A percentile compares a stretch with the other conserved stretches of the same genome.
These are phyloP conservation scores for Orbilia ellipsospora DNA, from an alignment of 2,329 filamentous ascomycete genomes.

Conservation along the genomic window DNA sequence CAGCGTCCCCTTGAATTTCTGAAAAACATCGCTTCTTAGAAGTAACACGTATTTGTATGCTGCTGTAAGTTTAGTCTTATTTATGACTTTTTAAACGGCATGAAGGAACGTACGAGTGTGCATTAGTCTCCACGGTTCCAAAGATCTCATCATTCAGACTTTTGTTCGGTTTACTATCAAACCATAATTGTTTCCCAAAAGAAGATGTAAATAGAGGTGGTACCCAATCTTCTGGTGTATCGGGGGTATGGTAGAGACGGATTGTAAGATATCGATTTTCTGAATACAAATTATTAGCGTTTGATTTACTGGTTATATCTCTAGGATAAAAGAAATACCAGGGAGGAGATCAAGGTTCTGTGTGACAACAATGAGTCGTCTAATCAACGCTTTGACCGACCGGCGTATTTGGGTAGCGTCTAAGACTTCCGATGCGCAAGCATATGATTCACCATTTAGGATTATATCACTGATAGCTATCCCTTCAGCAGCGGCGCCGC, in stretches of 20 bases:
- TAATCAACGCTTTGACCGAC: constrained; percentile 57
- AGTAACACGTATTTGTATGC: constrained; percentile 33
- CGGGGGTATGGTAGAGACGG: constrained; percentile 58
- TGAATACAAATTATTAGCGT: constrained; percentile 35
- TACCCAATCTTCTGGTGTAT: constrained; percentile 58
- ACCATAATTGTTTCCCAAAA: constrained; percentile 47
- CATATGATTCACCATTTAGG: constrained; percentile 12
- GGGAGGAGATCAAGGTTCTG: constrained; percentile 58
- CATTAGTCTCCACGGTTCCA: constrained; percentile 57
- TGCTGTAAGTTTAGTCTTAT: constrained; percentile 4
- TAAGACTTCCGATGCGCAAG: constrained; percentile 12
- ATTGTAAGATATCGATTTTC: constrained; percentile 59
- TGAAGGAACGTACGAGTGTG: constrained; percentile 56
- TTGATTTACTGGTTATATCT: too few relatives aligned
- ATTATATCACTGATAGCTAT: constrained; percentile 25
- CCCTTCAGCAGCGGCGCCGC: constrained; percentile 25
- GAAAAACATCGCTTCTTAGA: constrained; percentile 24
- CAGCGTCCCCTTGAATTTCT: background rate
- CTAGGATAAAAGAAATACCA: constrained; percentile 43
- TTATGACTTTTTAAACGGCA: background rate
- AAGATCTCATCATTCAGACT: constrained; percentile 55
- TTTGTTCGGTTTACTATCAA: constrained; percentile 34
- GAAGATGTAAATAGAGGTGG: constrained; percentile 58
- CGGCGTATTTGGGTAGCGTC: constrained; percentile 27
- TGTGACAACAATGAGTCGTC: constrained; percentile 58